Percentiles rank a stretch among this genome's conserved stretches.
Conservation (phyloP, 805 yeast species). For the Lachancea kluyveri region DNA sequence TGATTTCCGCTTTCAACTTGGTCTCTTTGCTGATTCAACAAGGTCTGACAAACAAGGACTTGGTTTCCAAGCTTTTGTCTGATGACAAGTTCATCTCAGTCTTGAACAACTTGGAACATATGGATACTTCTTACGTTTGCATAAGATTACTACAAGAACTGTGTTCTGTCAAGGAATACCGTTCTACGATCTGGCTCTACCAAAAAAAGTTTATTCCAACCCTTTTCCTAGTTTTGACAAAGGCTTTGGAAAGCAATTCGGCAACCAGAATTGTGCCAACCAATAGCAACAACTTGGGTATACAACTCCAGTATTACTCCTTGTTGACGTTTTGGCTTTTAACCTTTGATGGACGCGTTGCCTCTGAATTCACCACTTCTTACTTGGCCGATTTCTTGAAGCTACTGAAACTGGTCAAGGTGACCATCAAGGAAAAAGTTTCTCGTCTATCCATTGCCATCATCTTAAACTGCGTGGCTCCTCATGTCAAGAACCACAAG, state of each 20-base stretch:
- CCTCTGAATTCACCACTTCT: constrained; percentile 48
- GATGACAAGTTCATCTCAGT: constrained; percentile 20
- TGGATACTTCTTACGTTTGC: constrained; percentile 28
- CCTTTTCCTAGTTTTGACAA: constrained; percentile 41
- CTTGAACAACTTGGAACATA: constrained; percentile 21
- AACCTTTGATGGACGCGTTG: constrained; percentile 57
- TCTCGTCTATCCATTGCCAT: constrained; percentile 78
- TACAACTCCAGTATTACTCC: constrained; percentile 80
- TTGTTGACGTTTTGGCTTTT: constrained; percentile 79
- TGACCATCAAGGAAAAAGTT: constrained; percentile 87
- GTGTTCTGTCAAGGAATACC: constrained; percentile 22
- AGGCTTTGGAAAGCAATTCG: constrained; percentile 27
- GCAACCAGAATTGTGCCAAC: constrained; percentile 29
- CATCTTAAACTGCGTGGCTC: constrained; percentile 51
- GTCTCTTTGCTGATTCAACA: constrained; percentile 28
- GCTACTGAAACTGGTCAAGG: constrained; percentile 52
- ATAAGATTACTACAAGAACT: constrained; percentile 30
- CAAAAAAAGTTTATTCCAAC: constrained; percentile 42
- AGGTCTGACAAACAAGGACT: constrained; percentile 12
- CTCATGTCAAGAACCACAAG: constrained; percentile 33
- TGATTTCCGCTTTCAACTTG: constrained; percentile 28
- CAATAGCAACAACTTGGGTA: constrained; percentile 39
- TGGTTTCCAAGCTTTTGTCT: constrained; percentile 17
- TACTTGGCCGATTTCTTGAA: constrained; percentile 41
- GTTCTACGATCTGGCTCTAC: constrained; percentile 22